A percentile compares a stretch with the other conserved stretches of the same genome.
Conservation (phyloP, 805 yeast species). For the Starmerella bombicola region DNA sequence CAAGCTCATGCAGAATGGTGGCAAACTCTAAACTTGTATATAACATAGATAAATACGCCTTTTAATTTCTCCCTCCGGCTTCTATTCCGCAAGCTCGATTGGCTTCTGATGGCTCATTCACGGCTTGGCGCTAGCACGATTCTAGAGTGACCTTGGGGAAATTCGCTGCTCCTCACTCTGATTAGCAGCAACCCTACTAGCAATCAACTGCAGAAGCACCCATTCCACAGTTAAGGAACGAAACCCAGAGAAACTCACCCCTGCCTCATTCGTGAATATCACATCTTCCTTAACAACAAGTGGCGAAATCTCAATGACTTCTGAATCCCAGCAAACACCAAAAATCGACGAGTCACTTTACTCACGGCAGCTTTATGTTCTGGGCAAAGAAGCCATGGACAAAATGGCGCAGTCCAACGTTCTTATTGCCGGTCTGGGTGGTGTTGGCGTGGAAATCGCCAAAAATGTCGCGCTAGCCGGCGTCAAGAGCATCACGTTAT, state of each 20-base stretch:
- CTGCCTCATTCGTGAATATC: background rate
- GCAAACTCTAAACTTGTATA: slow-evolving; percentile 13
- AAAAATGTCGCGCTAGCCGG: slow-evolving; percentile 96
- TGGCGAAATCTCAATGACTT: slow-evolving; percentile 3
- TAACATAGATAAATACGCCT: background rate
- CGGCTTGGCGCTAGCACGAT: no score
- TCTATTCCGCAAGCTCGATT: no score
- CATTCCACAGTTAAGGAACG: no score
- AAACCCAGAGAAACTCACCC: no score
- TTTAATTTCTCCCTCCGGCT: no score
- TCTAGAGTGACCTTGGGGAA: no score
- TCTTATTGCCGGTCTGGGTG: slow-evolving; percentile 78
- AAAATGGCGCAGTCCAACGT: slow-evolving; percentile 91
- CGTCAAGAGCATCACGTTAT: slow-evolving; percentile 76
- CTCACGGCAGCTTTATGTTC: slow-evolving; percentile 87
- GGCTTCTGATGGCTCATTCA: no score
- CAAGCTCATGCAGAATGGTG: slow-evolving; percentile 24
- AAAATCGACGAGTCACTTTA: slow-evolving; percentile 82
- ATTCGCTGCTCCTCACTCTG: no score
- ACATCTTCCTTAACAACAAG: background rate
- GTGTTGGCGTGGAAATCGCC: slow-evolving; percentile 91
- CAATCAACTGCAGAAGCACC: no score
- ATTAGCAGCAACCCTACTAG: no score
- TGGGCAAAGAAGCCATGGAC: slow-evolving; percentile 97
- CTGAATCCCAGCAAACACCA: background rate